Percentiles rank a stretch among this genome's conserved stretches.
Conservation (phyloP, 2,329 filamentous ascomycete genomes). For the Cucurbitaria berberidis region DNA sequence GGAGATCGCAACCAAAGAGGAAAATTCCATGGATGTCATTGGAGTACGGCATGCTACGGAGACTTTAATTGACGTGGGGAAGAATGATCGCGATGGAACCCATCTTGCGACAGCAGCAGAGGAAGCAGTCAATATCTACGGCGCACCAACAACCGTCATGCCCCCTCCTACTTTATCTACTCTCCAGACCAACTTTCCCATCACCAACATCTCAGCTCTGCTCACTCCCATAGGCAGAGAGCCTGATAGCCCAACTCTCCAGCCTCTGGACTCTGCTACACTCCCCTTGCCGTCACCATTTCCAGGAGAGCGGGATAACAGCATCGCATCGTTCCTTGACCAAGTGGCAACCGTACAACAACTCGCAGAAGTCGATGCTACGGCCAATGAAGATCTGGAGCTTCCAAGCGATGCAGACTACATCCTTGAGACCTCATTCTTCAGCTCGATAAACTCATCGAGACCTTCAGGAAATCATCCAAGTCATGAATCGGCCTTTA, state of each 20-base stretch:
- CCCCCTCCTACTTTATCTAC: conserved; percentile 39
- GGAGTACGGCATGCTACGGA: conserved; percentile 2
- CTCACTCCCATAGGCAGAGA: conserved; percentile 42
- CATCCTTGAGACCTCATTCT: conserved; percentile 42
- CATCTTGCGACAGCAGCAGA: neutral
- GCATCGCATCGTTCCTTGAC: conserved; percentile 38
- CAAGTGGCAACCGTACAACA: conserved; percentile 11
- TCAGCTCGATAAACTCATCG: conserved; percentile 40
- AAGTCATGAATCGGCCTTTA: conserved; percentile 45
- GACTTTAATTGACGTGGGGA: neutral
- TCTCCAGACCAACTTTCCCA: conserved; percentile 27
- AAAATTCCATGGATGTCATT: conserved; percentile 1
- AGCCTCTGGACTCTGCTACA: conserved; percentile 43
- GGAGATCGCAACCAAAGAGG: conserved; percentile 3
- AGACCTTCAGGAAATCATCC: conserved; percentile 28
- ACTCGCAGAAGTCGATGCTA: neutral
- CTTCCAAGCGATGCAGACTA: conserved; percentile 29
- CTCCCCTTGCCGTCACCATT: conserved; percentile 49
- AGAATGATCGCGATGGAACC: neutral
- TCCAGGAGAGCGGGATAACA: conserved; percentile 36
- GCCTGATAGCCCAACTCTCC: conserved; percentile 43
- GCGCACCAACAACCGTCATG: conserved; percentile 31
- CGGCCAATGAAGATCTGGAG: conserved; percentile 11
- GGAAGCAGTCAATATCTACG: neutral
- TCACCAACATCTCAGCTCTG: conserved; percentile 17